These are phyloP conservation scores for Annulohypoxylon maeteangense DNA, from an alignment of 495 filamentous ascomycete genomes.

Conservation along the genomic window DNA sequence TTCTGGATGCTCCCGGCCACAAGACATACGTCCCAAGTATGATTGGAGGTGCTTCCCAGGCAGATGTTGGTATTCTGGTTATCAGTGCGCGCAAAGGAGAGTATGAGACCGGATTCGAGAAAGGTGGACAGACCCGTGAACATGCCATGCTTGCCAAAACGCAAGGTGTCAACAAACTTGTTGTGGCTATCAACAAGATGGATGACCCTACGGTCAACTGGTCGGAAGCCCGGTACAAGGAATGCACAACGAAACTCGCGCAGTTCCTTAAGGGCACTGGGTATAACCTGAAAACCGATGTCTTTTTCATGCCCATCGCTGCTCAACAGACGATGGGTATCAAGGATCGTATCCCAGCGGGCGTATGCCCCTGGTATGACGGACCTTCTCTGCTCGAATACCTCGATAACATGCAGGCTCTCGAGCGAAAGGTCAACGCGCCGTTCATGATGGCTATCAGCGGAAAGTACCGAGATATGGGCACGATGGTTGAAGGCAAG, in stretches of 20 bases:
- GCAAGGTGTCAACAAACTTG: slow-evolving; percentile 94
- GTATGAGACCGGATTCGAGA: slow-evolving; percentile 99
- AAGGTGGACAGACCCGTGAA: slow-evolving; percentile 96
- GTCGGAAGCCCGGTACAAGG: slow-evolving; percentile 89
- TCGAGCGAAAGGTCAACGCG: slow-evolving; percentile 95
- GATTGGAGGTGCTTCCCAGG: slow-evolving; percentile 96
- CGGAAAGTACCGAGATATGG: slow-evolving; percentile 96
- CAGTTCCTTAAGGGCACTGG: slow-evolving; percentile 90
- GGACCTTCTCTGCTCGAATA: slow-evolving; percentile 96
- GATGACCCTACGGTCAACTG: slow-evolving; percentile 96
- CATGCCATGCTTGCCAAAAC: slow-evolving; percentile 97
- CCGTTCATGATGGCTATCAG: slow-evolving; percentile 99
- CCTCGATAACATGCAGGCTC: slow-evolving; percentile 86
- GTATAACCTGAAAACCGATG: slow-evolving; percentile 90
- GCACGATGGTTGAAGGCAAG: slow-evolving; percentile 96
- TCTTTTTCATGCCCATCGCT: slow-evolving; percentile 96
- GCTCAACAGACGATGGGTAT: slow-evolving; percentile 86
- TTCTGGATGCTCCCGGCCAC: slow-evolving; percentile 95
- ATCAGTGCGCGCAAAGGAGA: slow-evolving; percentile 98
- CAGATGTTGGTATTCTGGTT: slow-evolving; percentile 94
- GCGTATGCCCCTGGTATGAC: slow-evolving; percentile 82
- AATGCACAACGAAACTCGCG: slow-evolving; percentile 88
- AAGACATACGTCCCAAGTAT: slow-evolving; percentile 96
- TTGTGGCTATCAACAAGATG: slow-evolving; percentile 97
- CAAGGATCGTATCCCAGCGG: slow-evolving; percentile 84